phyloP scores from a whole-genome alignment of 2,329 filamentous ascomycete species.

The Davidsoniella eucalypti region DNA sequence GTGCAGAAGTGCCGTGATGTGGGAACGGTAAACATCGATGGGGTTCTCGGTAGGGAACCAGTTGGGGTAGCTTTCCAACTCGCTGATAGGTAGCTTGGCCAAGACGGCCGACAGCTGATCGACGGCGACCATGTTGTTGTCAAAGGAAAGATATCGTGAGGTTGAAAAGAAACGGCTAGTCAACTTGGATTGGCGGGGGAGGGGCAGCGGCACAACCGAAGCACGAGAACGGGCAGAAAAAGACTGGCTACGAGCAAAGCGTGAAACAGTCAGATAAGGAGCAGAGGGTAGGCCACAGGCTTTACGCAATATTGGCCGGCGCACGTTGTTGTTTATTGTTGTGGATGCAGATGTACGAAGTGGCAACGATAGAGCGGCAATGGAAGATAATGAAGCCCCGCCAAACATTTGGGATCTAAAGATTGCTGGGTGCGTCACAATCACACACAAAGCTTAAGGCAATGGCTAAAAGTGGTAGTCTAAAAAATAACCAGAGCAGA shows the following conservation, averaged over 20 bases:
- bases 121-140: conserved; percentile 11
- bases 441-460: not conserved
- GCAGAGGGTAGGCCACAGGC: not conserved
- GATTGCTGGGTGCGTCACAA: conserved; percentile 1
- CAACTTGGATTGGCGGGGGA: not conserved
- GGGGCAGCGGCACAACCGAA: not conserved
- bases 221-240: not conserved
- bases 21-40: conserved; percentile 62
- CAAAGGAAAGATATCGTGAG: not conserved
- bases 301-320: too few relatives aligned
- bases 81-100: conserved; percentile 21
- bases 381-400: conserved; percentile 2
- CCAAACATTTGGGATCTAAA: conserved; percentile 8
- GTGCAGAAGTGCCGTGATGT: conserved; percentile 53
- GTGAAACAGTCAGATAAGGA: not conserved
- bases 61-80: conserved; percentile 31
- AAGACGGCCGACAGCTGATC: conserved; percentile 15
- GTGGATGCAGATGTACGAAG: not conserved
- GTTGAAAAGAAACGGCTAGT: not conserved
- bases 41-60: conserved; percentile 56
- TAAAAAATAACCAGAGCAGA: not conserved
- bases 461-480: too few relatives aligned
- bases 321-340: too few relatives aligned
- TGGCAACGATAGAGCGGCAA: not conserved
- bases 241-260: too few relatives aligned